Base-by-base conservation (phyloP, 2,329 filamentous ascomycete species). In the Aspergillaceae sp. region DNA sequence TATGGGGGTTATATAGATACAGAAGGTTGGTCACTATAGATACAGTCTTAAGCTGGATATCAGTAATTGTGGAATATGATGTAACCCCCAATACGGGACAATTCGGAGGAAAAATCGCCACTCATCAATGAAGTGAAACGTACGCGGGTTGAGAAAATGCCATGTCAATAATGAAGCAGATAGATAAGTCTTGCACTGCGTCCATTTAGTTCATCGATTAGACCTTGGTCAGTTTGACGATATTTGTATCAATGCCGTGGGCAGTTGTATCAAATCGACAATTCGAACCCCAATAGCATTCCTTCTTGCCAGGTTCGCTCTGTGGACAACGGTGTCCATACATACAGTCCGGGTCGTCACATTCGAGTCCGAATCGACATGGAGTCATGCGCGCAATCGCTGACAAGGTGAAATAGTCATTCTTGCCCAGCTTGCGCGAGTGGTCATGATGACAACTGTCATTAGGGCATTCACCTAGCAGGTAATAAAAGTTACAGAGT, bases 321-420 rank as follows among this genome's bases (percentile, higher is more conserved):
- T 77, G 76, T 11, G 78, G 77, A 56, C 79, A 83, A 33, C 76
- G 73, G 61, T 83, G 80, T 26, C 80, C 80, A 56, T 82, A 82
- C 43, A 82, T 82, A 63, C 80, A 83, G 48, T 75, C 75, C 1
- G 71, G 60, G 49, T 83, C 79, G 43, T 77, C 69, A 55, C 80
- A 83, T 9, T 70, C 70, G 42, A 73, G 69, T 7, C 78, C 78
- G 55, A 77, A 76, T 47, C 72, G 71, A 57, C 80, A 83, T 27
- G 79, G 78, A 3, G 77, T 79, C 77, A 82, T 80, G 43, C 80
- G 74, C 41, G 79, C 78, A 19, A 83, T 76, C 27, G 77, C 73
- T 28, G 72, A 72, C 45, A 83, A 63, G n/a, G 74, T 74, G 19
- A 71, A 67, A 42, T 75, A 59, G 55, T 83, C 79, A 30, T 68